Evolutionary conservation across 129 eudicot genomes (phyloP).

Genomic region (Flaveria linearis): DNA sequence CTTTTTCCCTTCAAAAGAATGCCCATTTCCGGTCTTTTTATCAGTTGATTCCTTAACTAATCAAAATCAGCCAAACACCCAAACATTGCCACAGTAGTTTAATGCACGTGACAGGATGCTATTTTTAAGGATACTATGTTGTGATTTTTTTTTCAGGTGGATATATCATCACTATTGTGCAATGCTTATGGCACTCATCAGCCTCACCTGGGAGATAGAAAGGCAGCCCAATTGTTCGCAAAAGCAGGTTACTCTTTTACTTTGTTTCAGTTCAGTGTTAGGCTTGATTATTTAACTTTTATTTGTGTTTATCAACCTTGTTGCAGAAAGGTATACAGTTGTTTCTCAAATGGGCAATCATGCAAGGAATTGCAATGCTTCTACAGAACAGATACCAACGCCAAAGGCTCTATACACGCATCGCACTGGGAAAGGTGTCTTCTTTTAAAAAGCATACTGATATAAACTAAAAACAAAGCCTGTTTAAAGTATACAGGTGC

Average conservation of each 20-base stretch:
- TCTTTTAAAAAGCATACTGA: not conserved
- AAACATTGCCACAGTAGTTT: not conserved
- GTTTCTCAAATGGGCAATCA: slow-evolving; percentile 85
- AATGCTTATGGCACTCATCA: slow-evolving; percentile 92
- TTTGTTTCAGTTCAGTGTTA: not conserved
- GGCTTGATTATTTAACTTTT: not conserved
- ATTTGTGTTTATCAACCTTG: not conserved
- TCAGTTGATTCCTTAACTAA: not conserved
- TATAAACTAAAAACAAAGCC: not conserved
- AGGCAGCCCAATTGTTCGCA: slow-evolving; percentile 76
- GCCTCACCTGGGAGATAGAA: slow-evolving; percentile 99
- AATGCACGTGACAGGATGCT: not conserved
- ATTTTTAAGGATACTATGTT: not conserved
- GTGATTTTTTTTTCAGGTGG: slow-evolving; percentile 66
- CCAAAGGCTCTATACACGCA: slow-evolving; percentile 92
- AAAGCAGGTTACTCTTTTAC: slow-evolving; percentile 59
- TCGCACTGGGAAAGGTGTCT: slow-evolving; percentile 88
- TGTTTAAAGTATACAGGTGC: not conserved
- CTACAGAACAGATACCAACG: slow-evolving; percentile 92
- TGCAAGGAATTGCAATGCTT: slow-evolving; percentile 99
- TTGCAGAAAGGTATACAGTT: slow-evolving; percentile 84
- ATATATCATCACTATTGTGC: slow-evolving; percentile 96
- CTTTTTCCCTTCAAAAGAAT: not conserved
- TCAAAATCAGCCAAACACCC: not conserved
- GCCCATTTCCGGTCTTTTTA: not conserved